A percentile compares a stretch with the other conserved stretches of the same genome.
Evolutionary conservation across 352 stramenopile genomes (phyloP).

Genomic region (Pythium dissimile): DNA sequence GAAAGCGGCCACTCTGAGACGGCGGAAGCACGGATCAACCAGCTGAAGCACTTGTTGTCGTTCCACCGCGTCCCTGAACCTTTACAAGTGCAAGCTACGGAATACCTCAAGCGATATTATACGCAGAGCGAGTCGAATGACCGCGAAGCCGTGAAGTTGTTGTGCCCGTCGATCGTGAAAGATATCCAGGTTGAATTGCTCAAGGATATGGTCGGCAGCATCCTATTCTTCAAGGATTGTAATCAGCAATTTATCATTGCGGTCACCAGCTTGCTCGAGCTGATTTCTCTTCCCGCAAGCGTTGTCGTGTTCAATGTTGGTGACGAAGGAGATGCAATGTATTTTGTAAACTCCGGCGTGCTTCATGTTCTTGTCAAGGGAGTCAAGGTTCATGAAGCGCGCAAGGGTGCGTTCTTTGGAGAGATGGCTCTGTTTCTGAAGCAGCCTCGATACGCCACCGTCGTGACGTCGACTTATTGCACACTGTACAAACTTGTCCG

Average conservation of each 20-base stretch:
- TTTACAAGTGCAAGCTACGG: slow-evolving; percentile 45
- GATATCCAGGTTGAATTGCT: slow-evolving; percentile 61
- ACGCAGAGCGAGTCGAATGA: slow-evolving; percentile 68
- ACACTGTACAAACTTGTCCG: slow-evolving; percentile 58
- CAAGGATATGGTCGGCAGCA: slow-evolving; percentile 49
- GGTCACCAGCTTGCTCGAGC: slow-evolving; percentile 57
- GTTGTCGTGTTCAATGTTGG: slow-evolving; percentile 45
- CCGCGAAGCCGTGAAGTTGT: slow-evolving; percentile 45
- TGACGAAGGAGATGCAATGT: slow-evolving; percentile 65
- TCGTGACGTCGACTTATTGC: slow-evolving; percentile 56
- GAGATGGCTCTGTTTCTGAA: slow-evolving; percentile 62
- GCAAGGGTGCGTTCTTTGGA: slow-evolving; percentile 62
- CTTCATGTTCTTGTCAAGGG: slow-evolving; percentile 53
- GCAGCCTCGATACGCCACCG: slow-evolving; percentile 44
- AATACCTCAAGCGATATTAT: slow-evolving; percentile 58
- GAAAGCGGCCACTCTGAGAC: slow-evolving; percentile 47
- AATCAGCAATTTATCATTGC: slow-evolving; percentile 63
- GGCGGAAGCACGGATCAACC: slow-evolving; percentile 62
- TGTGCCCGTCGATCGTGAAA: slow-evolving; percentile 65
- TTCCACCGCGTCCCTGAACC: slow-evolving; percentile 57
- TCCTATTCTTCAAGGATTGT: slow-evolving; percentile 60
- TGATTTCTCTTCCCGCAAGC: slow-evolving; percentile 54
- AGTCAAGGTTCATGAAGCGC: slow-evolving; percentile 56
- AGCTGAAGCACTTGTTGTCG: slow-evolving; percentile 66
- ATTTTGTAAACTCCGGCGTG: slow-evolving; percentile 61